Base-by-base conservation (phyloP, 2,329 filamentous ascomycete genomes). In the Penicillium sp. region DNA sequence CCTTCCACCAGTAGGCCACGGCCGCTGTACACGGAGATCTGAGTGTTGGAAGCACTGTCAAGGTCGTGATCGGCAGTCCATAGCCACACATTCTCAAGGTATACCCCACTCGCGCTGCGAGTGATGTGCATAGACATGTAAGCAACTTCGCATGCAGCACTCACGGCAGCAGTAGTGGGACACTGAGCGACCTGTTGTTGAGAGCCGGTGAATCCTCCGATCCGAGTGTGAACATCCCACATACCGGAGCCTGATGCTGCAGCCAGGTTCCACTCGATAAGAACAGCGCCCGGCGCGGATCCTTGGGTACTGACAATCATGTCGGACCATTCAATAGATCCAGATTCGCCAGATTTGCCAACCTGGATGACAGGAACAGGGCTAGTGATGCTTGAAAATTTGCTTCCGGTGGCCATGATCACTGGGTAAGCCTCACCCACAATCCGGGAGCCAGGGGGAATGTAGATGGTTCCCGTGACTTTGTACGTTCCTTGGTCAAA, bases 201-300 rank as follows among this genome's bases (percentile, higher is more conserved):
- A 1, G 82, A 83, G 8, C 83, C 84, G 3, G 76, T 74, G 57
- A 83, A 84, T 4, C 84, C 84, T 1, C 79, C 82, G 56, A 85
- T 79, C 4, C 82, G 78, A 25, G 81, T 76, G 64, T 84, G 83
- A 1, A 82, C 79, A 61, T 84, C 83, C 84, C 84, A 87, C 74
- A 89, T 82, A 14, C 85, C 87, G 4, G 76, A 75, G 26, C 71
- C 74, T 42, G 66, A 64, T 4, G 79, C 79, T 2, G 82, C 82
- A 38, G 79, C 80, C 16, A 93, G 79, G 72, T 93, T 93, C 81
- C 88, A 93, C 71, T 93, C 83, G 60, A 93, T 85, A 6, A 93
- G 78, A 7, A 89, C 81, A 1, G 90, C 90, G 4, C 91, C 91
- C 1, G 86, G 82, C 7, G 87, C 82, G 28, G 87, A 77, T 1